Base-by-base conservation (phyloP, 2,329 filamentous ascomycete species). In the Talaromyces sp. region DNA sequence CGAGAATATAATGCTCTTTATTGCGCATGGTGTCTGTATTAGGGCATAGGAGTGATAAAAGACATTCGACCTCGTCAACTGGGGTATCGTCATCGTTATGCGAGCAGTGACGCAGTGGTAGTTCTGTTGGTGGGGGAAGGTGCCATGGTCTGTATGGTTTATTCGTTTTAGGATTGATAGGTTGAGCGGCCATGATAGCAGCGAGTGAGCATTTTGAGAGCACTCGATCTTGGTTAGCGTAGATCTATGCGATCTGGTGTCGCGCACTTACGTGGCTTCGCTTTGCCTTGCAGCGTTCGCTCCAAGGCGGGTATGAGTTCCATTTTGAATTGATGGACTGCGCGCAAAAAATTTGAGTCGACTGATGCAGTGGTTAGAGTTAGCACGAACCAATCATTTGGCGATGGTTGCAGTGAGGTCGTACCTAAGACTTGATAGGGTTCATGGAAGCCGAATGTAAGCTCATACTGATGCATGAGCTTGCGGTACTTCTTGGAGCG, bases 381-480 rank as follows among this genome's bases (percentile, higher is more conserved):
- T 37, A 54, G 50, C 18, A 37, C 35, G 31, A 14, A 21, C 16
- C 12, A 4, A 54, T 54, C 5, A 16, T 28, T 35, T 2, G n/a
- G 18, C 52, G 4, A 25, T 16, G 6, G 39, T 42, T 42, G 12
- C 6, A 37, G 14, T n/a, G 11, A 31, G 1, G 28, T 5, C 58
- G 50, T 65, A 89, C 86, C 82, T 48, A 96, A 81, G 58, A 96
- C 88, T 79, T 98, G 95, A 79, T 97, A 98, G 11, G 95, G 92
- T 78, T 95, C 90, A 69, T 93, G 91, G 76, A 97, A 97, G 65
- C 90, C 89, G 74, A 96, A 97, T 65, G 87, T 88, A 75, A 93
- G 84, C 73, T 88, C 87, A 83, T 93, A 96, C 73, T 93, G 89
- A 78, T 92, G 88, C 88, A 99, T 96, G 72, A 97, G 87, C 86